Evolutionary conservation across 768 basidiomycete genomes (phyloP), one percentile per base, ranked within the genome.

Genomic region (Suillus discolor): DNA sequence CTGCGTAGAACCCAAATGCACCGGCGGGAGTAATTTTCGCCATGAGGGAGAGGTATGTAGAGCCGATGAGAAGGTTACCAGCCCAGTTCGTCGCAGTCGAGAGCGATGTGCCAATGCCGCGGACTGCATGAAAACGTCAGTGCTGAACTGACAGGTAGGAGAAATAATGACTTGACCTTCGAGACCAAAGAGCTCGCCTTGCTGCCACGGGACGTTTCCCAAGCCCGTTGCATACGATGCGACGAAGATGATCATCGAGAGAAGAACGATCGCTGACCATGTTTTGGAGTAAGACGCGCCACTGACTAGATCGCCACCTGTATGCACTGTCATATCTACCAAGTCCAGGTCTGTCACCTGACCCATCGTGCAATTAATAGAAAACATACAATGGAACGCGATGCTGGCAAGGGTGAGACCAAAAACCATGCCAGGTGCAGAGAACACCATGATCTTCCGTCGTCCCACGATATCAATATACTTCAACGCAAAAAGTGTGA

Each of bases 171-270:
- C n/a, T 36, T 77, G 49, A 86, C 88, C 87, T 81, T 93, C 90
- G 45, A 94, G 83, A 23, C 83, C 81, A 77, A 94, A 94, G 13
- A 95, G 82, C 73, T 94, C 93, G 53, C 91, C 92, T 74, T 93
- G 93, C 71, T 93, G 91, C 93, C 93, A 94, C 0, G 93, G 93
- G 2, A 93, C 87, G 70, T 92, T 91, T 0, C 92, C 92, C 18
- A 93, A 78, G 5, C 92, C 89, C 3, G 85, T 89, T 0, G 91
- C 93, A 71, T 94, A 95, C 12, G 89, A 89, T 1, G 90, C 90
- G 25, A 93, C 92, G 76, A 90, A 94, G 69, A 91, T 72, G 68
- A 95, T 87, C 90, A 94, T 94, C n/a, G 89, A 85, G 7, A 89
- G 66, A n/a, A 94, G 75, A 4, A 94, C 89, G 65, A 91, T 77